Evolutionary conservation across 805 yeast genomes (phyloP).

Genomic region (Teunomyces atbi): DNA sequence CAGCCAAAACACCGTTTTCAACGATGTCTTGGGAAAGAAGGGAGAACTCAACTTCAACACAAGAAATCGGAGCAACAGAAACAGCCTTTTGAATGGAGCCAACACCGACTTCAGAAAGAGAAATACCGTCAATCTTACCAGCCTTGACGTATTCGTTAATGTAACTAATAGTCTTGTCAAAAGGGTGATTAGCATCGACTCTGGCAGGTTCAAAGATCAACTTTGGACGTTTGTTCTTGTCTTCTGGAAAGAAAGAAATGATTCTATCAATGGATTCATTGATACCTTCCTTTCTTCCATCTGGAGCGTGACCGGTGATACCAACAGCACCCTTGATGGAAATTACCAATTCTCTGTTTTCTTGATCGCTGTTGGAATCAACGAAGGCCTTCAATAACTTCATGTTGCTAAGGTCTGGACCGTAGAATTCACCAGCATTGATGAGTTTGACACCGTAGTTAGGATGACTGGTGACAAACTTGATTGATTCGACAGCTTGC

Average conservation of each 20-base stretch:
- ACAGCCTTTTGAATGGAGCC: constrained; percentile 60
- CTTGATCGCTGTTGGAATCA: constrained; percentile 50
- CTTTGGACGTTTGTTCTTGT: constrained; percentile 30
- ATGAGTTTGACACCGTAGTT: constrained; percentile 50
- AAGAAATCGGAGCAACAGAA: constrained; percentile 54
- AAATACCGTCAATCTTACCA: constrained; percentile 68
- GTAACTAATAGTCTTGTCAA: constrained; percentile 57
- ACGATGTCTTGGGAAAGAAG: constrained; percentile 63
- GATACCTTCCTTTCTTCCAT: constrained; percentile 49
- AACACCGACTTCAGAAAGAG: constrained; percentile 71
- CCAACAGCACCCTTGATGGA: constrained; percentile 68
- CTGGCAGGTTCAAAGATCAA: constrained; percentile 67
- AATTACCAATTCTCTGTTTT: constrained; percentile 51
- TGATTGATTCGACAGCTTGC: constrained; percentile 53
- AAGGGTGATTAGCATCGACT: constrained; percentile 54
- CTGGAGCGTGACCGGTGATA: constrained; percentile 41
- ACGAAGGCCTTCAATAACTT: constrained; percentile 57
- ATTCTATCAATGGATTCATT: constrained; percentile 47
- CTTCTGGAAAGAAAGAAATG: constrained; percentile 25
- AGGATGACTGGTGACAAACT: constrained; percentile 43
- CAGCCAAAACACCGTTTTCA: constrained; percentile 60
- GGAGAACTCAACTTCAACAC: constrained; percentile 79
- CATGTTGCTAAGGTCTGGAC: constrained; percentile 52
- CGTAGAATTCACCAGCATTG: constrained; percentile 82
- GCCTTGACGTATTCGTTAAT: constrained; percentile 57